Evolutionary conservation across 495 filamentous ascomycete genomes (phyloP), one percentile per base, ranked within the genome.

Genomic region (Tricharina praecox): DNA sequence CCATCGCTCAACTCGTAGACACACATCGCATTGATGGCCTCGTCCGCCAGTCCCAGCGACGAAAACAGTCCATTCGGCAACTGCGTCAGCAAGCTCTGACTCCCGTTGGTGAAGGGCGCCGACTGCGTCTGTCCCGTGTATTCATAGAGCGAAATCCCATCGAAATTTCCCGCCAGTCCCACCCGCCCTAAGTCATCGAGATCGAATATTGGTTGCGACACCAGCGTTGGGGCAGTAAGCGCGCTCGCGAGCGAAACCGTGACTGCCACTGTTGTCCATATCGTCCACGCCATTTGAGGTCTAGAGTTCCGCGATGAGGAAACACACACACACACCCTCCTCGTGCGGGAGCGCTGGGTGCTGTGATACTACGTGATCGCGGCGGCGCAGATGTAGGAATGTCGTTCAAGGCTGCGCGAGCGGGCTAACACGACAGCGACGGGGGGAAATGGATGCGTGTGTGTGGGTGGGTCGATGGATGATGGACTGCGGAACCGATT

Each of bases 161-260:
- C 73, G 61, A 96, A 99, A 64, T 96, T 79, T 50, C 90, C 90
- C 9, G 78, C 84, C 45, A 97, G 70, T 32, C 82, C 85, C 45
- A 96, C 77, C 51, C 78, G 76, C 46, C 92, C 90, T 40, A 96
- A 70, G 46, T 77, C 62, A n/a, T 69, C 70, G 34, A 95, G 73
- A 60, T 94, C 80, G 63, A 99, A 71, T 50, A 87, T 77, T 40
- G 86, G 76, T 32, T 79, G 66, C 1, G 85, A 76, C 28, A 82
- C 71, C 1, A 82, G 64, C 33, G 71, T 75, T 62, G 88, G 85
- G 24, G 69, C 73, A n/a, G 10, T 9, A 58, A 92, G 67, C 13
- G 80, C 85, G 53, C 62, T 62, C 35, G 72, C 67, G 54, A 68
- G 61, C 43, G 63, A 43, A 24, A 26, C 23, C 24, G 40, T 43